These are phyloP conservation scores for Penicillium argentinense DNA, from an alignment of 495 filamentous ascomycete species.

Conservation along the genomic window DNA sequence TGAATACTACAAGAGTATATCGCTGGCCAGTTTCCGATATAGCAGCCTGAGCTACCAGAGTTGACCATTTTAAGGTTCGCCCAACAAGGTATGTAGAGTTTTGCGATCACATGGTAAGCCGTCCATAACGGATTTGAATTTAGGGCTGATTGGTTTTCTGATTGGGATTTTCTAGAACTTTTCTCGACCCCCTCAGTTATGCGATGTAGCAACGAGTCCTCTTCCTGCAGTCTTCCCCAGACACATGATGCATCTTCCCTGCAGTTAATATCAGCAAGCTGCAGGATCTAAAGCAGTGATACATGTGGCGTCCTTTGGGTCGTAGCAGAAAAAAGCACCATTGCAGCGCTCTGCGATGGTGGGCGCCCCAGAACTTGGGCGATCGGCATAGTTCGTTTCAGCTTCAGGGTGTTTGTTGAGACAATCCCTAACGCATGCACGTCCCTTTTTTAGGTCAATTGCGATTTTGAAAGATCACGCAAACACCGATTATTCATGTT, in stretches of 20 bases:
- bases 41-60: no score
- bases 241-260: not conserved
- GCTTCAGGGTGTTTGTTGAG: not conserved
- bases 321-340: not conserved
- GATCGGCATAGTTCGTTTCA: conserved; percentile 9
- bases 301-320: not conserved
- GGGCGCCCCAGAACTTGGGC: not conserved
- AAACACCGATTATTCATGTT: not conserved
- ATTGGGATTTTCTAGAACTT: no score
- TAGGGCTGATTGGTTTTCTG: no score
- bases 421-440: conserved; percentile 9
- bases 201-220: no score
- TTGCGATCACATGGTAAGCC: no score
- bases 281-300: not conserved
- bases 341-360: not conserved
- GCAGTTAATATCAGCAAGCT: not conserved
- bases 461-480: no score
- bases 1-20: not conserved
- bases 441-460: not conserved
- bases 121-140: no score
- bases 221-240: no score
- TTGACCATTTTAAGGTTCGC: no score
- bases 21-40: not conserved
- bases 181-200: no score
- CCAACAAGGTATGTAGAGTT: no score